These are phyloP conservation scores for Triglochin maritima DNA, from an alignment of 106 monocot genomes.

Conservation along the genomic window DNA sequence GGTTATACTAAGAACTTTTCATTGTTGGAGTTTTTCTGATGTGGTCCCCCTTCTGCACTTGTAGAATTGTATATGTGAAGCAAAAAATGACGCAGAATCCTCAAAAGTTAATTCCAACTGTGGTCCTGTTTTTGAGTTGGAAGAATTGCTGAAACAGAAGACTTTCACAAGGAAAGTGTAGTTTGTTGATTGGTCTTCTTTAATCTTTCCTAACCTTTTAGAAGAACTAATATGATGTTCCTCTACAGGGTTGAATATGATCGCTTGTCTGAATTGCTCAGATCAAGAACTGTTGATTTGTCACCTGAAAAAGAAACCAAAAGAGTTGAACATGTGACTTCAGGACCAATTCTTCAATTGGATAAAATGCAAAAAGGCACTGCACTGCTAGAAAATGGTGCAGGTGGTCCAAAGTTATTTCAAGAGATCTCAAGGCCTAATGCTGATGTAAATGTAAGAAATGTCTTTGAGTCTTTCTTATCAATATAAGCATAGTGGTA, in stretches of 20 bases:
- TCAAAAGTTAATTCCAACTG: background rate
- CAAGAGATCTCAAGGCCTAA: constrained; percentile 6
- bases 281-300: constrained; percentile 26
- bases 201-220: background rate
- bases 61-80: background rate
- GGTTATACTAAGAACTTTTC: background rate
- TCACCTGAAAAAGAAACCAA: constrained; percentile 3
- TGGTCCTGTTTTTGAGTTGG: constrained; percentile 20
- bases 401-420: constrained; percentile 2
- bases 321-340: constrained; percentile 11
- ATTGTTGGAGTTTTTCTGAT: background rate
- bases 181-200: too few species aligned
- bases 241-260: constrained; percentile 19
- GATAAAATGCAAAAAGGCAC: constrained; percentile 4
- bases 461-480: background rate
- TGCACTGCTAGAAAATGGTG: constrained; percentile 2
- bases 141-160: constrained; percentile 18
- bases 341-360: constrained; percentile 2
- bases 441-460: constrained; percentile 21
- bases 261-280: constrained; percentile 20
- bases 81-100: background rate
- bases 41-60: background rate
- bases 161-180: constrained; percentile 26
- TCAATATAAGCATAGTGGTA: too few species aligned
- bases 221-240: background rate